A percentile compares a stretch with the other conserved stretches of the same genome.
These are phyloP conservation scores for Glebionis coronaria DNA, from an alignment of 129 eudicot species.

Conservation along the genomic window DNA sequence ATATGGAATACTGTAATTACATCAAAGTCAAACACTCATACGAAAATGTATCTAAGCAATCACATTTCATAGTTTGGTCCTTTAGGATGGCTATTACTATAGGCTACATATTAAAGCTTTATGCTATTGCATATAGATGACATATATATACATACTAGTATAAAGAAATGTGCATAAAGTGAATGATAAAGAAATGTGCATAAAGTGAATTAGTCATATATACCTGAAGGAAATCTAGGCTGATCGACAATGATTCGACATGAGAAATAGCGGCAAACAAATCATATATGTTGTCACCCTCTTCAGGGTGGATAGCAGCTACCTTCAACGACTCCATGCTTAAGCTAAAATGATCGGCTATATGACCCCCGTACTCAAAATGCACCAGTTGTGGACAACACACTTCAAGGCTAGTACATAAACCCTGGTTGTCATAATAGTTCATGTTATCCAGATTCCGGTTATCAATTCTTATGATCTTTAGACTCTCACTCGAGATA, in stretches of 20 bases:
- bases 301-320: constrained; percentile 16
- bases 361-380: constrained; percentile 9
- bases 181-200: not conserved
- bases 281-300: not conserved
- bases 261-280: constrained; percentile 18
- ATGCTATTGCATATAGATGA: too few species aligned
- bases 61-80: too few species aligned
- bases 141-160: too few species aligned
- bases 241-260: constrained; percentile 20
- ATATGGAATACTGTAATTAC: too few species aligned
- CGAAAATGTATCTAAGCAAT: too few species aligned
- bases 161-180: not conserved
- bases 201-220: not conserved
- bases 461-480: constrained; percentile 18
- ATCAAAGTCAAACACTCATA: too few species aligned
- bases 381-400: constrained; percentile 9
- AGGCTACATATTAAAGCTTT: too few species aligned
- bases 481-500: constrained; percentile 13
- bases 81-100: too few species aligned
- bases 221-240: constrained; percentile 16
- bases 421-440: not conserved
- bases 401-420: not conserved
- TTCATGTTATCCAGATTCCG: not conserved
- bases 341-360: not conserved
- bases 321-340: constrained; percentile 19